Base-by-base conservation (phyloP, 2,329 filamentous ascomycete genomes). In the Aspergillus phoenicis region DNA sequence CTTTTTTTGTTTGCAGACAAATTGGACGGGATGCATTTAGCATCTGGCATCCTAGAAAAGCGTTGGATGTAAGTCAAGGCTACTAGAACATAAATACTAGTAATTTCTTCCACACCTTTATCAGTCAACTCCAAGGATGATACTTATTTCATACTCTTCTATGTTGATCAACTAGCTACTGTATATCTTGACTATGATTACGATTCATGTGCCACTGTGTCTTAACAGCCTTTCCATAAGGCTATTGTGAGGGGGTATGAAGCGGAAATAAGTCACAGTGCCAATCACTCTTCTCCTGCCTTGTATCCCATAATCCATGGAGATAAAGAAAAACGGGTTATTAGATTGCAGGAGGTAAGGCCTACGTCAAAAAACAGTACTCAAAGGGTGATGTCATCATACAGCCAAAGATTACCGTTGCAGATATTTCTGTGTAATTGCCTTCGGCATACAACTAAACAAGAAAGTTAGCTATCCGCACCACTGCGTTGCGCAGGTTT, bases 381-480 rank as follows among this genome's bases (percentile, higher is more conserved):
- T 15, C 22, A 26, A 38, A 28, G 47, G 24, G 15, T 28, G 22
- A 45, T 45, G 10, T 10, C 7, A 20, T 38, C 41, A 43, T 13
- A 55, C n/a, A 41, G 56, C 26, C 39, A 17, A 17, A 5, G 11
- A 51, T 24, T 62, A 77, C 73, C 69, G 78, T 69, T 53, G 81
- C 77, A 71, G 88, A 71, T 87, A 80, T 70, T 83, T 86, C 62
- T 86, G 80, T 49, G 85, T 87, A 52, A 88, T 85, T 59, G 84
- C 81, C 75, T 85, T 89, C 1, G 91, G 91, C 84, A 93, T 87
- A 75, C 90, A 93, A 72, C 83, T 85, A 36, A 22, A 48, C 22
- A 61, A 66, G 0, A 73, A 66, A 51, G 54, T 63, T 57, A 63
- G 26, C 26, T 17, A 52, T 17, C 30, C 26, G 47, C 49, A 2